Evolutionary conservation across 495 filamentous ascomycete genomes (phyloP).

Genomic region (Trichodelitschia bisporula): DNA sequence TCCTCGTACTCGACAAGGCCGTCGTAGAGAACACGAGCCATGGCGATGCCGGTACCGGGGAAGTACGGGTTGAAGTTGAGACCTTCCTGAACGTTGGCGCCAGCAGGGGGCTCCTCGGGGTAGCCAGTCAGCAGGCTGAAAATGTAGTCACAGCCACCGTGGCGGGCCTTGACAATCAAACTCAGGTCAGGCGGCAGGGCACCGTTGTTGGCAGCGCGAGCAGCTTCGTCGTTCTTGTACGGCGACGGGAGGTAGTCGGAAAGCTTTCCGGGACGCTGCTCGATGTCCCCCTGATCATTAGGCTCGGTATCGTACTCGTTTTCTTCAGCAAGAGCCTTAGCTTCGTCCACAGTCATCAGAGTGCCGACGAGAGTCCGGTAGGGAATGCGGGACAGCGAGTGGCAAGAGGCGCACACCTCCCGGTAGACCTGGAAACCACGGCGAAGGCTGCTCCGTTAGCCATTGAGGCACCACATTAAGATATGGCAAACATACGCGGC

Average conservation of each 20-base stretch:
- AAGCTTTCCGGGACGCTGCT: conserved; percentile 93
- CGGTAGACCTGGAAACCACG: conserved; percentile 99
- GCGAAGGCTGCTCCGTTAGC: conserved; percentile 44
- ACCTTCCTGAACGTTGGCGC: conserved; percentile 52
- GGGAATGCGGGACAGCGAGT: conserved; percentile 82
- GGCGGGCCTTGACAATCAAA: conserved; percentile 90
- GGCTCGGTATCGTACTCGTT: conserved; percentile 97
- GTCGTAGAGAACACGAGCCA: conserved; percentile 95
- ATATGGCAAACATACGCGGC: conserved; percentile 41
- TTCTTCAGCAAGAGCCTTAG: conserved; percentile 89
- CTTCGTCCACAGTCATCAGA: conserved; percentile 88
- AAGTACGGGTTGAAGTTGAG: conserved; percentile 99
- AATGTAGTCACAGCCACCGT: conserved; percentile 96
- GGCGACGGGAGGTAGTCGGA: conserved; percentile 88
- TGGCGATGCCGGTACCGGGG: conserved; percentile 95
- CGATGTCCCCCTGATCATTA: conserved; percentile 92
- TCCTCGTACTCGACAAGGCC: conserved; percentile 98
- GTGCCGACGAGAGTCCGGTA: conserved; percentile 83
- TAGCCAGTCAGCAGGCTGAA: conserved; percentile 96
- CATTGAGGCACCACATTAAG: not conserved
- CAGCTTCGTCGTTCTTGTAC: conserved; percentile 97
- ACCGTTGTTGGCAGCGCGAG: conserved; percentile 93
- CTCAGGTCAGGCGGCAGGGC: conserved; percentile 92
- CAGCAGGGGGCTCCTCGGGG: conserved; percentile 84
- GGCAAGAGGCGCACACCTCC: conserved; percentile 93